Evolutionary conservation across 177 flowering plant genomes (phyloP), one percentile per base, ranked within the genome.

Genomic region (Telopea speciosissima): DNA sequence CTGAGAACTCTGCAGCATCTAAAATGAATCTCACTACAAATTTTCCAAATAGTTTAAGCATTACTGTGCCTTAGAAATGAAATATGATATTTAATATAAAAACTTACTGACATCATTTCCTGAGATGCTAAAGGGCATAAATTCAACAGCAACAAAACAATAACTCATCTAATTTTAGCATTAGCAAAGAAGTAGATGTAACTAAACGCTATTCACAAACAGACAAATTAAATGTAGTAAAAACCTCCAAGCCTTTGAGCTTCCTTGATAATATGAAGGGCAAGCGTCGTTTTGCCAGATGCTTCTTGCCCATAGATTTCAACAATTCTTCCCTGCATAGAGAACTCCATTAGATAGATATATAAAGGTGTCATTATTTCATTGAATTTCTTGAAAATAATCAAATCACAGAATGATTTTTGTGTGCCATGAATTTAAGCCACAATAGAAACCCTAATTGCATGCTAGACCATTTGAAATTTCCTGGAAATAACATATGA

Each of bases 231-330:
- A 24, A 65, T 25, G 60, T 63, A 64, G n/a, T n/a, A 61, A 3
- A 36, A 25, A 85, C 93, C 94, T 86, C 98, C 97, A 72, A 80
- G 89, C 84, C 87, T 94, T 80, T 94, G 98, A 80, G 98, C 97
- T 84, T 94, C 98, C 79, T 58, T 90, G 72, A 91, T 89, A 64
- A 93, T 74, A 72, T 93, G 93, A 73, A 93, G 91, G 36, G 91
- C 92, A 67, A 93, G 86, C 23, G 61, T 58, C 73, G 97, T 94
- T 80, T 94, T 94, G 31, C 98, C 98, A 13, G 94, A 91, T 77
- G 96, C 94, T 83, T 94, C 97, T 73, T 68, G 79, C 36, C 98
- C 98, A 83, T 84, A 91, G 62, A 94, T 88, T 79, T 94, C 98
- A 69, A 92, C 87, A 62, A 93, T 84, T 79, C 98, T 87, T 72